Evolutionary conservation across 73 alveolate species (phyloP).

Genomic region (Urostyla sp.): DNA sequence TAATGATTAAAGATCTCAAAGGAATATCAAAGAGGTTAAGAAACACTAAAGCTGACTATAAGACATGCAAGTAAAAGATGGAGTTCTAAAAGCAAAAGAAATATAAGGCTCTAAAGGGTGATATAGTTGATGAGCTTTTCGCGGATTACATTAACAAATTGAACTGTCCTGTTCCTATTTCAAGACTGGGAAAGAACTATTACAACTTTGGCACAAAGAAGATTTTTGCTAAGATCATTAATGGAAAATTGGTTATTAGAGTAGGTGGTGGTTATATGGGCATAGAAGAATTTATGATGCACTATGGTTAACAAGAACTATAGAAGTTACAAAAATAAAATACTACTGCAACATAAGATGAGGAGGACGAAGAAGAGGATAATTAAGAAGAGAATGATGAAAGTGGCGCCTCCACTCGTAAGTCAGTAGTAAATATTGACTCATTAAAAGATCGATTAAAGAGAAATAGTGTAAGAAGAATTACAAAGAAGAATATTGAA

Average conservation of each 20-base stretch:
- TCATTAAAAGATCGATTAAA: neutral
- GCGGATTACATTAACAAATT: slow-evolving; percentile 44
- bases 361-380: slow-evolving; percentile 8
- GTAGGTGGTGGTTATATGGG: slow-evolving; percentile 83
- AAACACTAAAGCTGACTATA: slow-evolving; percentile 12
- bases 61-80: slow-evolving; percentile 2
- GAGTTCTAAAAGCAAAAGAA: slow-evolving; percentile 5
- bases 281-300: slow-evolving; percentile 64
- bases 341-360: neutral
- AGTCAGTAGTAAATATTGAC: slow-evolving; percentile 4
- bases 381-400: slow-evolving; percentile 19
- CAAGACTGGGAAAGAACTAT: slow-evolving; percentile 49
- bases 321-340: slow-evolving; percentile 31
- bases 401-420: neutral
- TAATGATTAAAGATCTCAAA: slow-evolving; percentile 42
- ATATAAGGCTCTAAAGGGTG: slow-evolving; percentile 48
- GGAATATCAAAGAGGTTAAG: slow-evolving; percentile 39
- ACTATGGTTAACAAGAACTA: slow-evolving; percentile 50
- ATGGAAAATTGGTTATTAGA: slow-evolving; percentile 68
- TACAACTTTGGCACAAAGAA: slow-evolving; percentile 73
- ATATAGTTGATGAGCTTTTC: slow-evolving; percentile 48
- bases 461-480: neutral
- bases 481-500: neutral
- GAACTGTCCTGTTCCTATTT: slow-evolving; percentile 47
- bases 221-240: slow-evolving; percentile 65